phyloP scores from a whole-genome alignment of 495 filamentous ascomycete species.

The Neurospora sp. region DNA sequence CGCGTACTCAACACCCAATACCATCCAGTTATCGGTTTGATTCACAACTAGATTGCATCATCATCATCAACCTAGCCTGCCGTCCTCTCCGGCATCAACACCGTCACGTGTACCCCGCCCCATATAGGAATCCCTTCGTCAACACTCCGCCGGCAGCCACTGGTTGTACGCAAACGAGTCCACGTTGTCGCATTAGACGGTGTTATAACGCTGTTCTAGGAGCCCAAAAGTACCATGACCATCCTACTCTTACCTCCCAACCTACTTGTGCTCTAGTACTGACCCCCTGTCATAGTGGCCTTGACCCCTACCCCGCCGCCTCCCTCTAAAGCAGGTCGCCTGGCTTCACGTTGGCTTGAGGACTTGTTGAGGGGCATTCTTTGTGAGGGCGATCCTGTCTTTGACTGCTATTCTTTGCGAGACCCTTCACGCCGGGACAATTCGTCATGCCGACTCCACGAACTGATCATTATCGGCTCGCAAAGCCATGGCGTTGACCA shows the following conservation, averaged over 20 bases:
- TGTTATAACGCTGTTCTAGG: background rate
- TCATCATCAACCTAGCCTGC: background rate
- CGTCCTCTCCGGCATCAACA: background rate
- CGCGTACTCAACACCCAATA: background rate
- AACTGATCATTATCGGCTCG: constrained; percentile 13
- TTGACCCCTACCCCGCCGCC: background rate
- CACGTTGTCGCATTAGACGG: background rate
- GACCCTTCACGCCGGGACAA: constrained; percentile 2
- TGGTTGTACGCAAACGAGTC: background rate
- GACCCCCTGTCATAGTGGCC: background rate
- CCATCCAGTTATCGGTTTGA: background rate
- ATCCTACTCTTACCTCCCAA: background rate
- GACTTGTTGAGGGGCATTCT: constrained; percentile 15
- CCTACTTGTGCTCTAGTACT: background rate
- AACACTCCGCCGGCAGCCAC: background rate
- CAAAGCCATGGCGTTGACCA: constrained; percentile 13
- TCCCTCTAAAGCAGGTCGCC: constrained; percentile 7
- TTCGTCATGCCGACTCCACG: constrained; percentile 9
- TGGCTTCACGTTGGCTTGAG: constrained; percentile 15
- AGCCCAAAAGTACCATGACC: background rate
- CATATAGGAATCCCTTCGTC: background rate
- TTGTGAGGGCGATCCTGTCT: background rate
- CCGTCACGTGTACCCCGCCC: background rate
- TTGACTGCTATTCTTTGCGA: constrained; percentile 9
- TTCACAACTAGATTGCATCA: background rate